Base-by-base conservation (phyloP, 768 basidiomycete genomes). In the Leccinum boreale region DNA sequence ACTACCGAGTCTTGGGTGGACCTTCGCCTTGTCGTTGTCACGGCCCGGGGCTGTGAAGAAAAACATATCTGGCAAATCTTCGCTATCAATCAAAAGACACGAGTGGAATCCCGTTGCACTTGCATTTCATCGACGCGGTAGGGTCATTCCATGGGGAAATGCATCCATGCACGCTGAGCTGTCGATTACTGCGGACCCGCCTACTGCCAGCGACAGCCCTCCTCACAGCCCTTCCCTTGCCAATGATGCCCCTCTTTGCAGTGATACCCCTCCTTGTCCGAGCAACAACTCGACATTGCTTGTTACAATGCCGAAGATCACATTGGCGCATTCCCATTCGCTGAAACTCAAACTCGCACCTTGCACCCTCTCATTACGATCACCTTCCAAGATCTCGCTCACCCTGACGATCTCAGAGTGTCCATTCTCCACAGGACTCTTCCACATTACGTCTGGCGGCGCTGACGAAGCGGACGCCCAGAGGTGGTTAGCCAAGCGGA, bases 391-490 rank as follows among this genome's bases (percentile, higher is more conserved):
- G 48, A 9, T 59, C 52, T 36, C 17, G 15, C 66, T 69, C 19
- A 33, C 17, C 12, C 56, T 67, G 24, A 61, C 57, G 4, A 36
- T 67, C 44, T 63, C 59, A 15, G 29, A 47, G 0, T 69, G 61
- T 31, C 61, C 67, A 24, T 44, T 67, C 12, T 3, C 31, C 36
- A 4, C 46, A 21, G 65, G 67, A n/a, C 48, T 69, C 35, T 66
- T 69, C 47, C 45, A 21, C 4, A 26, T 47, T 11, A 35, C 5
- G 4, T 23, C 48, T 4, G 2, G 29, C 5, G 10, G 24, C 15
- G 21, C 26, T n/a, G n/a, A 26, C 9, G 50, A 63, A 6, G 50
- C 26, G 39, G n/a, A 33, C 12, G 23, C 42, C 29, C 52, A 61
- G 9, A 45, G 11, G 15, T 45, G 51, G 28, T 26, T 64, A 1